These are phyloP conservation scores for Lactarius vividus DNA, from an alignment of 768 basidiomycete genomes.

Conservation along the genomic window DNA sequence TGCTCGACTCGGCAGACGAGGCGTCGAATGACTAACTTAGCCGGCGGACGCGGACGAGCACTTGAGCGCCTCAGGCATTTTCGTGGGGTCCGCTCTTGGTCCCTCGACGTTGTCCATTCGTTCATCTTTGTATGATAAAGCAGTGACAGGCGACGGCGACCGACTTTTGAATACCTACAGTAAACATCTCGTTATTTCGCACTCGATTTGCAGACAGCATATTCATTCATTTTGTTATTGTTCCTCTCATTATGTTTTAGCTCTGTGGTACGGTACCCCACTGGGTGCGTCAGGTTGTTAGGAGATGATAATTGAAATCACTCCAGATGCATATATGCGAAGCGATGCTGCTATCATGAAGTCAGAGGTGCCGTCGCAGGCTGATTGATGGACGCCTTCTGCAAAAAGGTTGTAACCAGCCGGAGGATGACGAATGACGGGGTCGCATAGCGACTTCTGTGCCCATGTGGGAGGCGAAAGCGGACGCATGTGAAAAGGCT, in stretches of 20 bases:
- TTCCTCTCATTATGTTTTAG: neutral
- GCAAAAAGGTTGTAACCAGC: no score
- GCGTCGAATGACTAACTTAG: constrained; percentile 20
- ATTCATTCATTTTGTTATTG: neutral
- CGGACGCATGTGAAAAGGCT: neutral
- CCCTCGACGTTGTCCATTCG: neutral
- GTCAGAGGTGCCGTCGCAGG: no score
- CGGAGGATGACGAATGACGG: no score
- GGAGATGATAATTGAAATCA: neutral
- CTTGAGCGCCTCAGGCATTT: neutral
- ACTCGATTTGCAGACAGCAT: constrained; percentile 18
- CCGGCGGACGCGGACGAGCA: neutral
- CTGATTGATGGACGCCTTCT: no score
- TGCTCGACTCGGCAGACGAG: constrained; percentile 33
- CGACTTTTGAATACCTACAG: constrained; percentile 8
- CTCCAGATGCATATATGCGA: neutral
- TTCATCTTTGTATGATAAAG: constrained; percentile 19
- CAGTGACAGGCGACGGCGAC: neutral
- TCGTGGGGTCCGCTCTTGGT: neutral
- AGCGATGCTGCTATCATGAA: neutral
- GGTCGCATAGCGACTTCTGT: no score
- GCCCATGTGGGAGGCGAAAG: no score
- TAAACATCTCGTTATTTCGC: constrained; percentile 12
- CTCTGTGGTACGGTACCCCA: neutral
- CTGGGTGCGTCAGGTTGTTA: neutral